phyloP scores from a whole-genome alignment of 129 eudicot genomes.

The Sambucus nigra region DNA sequence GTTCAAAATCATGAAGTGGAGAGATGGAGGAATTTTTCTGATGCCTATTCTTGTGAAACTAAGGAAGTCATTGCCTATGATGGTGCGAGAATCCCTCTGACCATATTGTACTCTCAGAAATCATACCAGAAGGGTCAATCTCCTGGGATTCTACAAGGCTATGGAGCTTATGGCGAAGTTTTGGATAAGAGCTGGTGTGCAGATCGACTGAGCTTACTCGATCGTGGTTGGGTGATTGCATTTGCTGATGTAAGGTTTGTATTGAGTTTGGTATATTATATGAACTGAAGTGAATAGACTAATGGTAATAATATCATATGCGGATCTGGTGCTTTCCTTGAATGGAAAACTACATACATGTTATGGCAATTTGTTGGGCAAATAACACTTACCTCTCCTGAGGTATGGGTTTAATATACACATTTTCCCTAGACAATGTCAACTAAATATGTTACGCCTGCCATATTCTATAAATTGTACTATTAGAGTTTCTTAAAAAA shows the following conservation, averaged over 20 bases:
- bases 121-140: slow-evolving; percentile 49
- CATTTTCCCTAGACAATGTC: too few relatives aligned
- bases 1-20: slow-evolving; percentile 12
- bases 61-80: slow-evolving; percentile 66
- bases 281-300: too few relatives aligned
- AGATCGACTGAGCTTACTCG: slow-evolving; percentile 76
- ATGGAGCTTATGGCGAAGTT: slow-evolving; percentile 83
- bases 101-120: slow-evolving; percentile 55
- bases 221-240: slow-evolving; percentile 86
- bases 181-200: slow-evolving; percentile 76
- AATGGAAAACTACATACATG: neutral
- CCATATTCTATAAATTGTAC: too few relatives aligned
- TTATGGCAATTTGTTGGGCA: neutral
- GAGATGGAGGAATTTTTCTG: slow-evolving; percentile 39
- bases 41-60: slow-evolving; percentile 48
- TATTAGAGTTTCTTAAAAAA: too few relatives aligned
- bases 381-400: too few relatives aligned
- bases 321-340: neutral
- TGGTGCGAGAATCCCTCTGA: slow-evolving; percentile 58
- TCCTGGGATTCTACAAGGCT: slow-evolving; percentile 75
- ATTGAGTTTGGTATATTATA: neutral
- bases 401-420: too few relatives aligned
- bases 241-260: slow-evolving; percentile 93
- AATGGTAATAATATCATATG: too few relatives aligned
- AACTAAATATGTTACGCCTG: too few relatives aligned